These are phyloP conservation scores for Kuraishia hungarica DNA, from an alignment of 805 yeast species.

Conservation along the genomic window DNA sequence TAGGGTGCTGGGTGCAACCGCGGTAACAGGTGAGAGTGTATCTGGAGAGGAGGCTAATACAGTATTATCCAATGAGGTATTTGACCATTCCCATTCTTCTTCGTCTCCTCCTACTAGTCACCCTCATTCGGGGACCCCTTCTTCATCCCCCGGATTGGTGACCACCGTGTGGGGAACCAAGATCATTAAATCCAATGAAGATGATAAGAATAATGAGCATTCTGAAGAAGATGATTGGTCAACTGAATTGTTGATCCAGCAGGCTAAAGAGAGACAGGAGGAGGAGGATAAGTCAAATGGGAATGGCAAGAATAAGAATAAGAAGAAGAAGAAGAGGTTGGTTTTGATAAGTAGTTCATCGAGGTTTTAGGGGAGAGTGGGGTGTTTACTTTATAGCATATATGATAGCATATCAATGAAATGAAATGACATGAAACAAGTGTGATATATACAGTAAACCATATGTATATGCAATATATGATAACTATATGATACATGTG, in stretches of 20 bases:
- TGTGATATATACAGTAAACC: too few relatives aligned
- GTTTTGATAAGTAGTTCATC: background rate
- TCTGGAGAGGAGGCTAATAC: constrained; percentile 2
- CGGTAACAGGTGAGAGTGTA: constrained; percentile 6
- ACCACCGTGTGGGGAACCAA: constrained; percentile 77
- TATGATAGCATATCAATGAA: too few relatives aligned
- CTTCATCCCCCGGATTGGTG: constrained; percentile 10
- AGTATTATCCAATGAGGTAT: too few relatives aligned
- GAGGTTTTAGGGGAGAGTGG: background rate
- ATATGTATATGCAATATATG: too few relatives aligned
- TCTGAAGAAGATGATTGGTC: constrained; percentile 35
- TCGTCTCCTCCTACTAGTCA: too few relatives aligned
- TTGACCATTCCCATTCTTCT: too few relatives aligned
- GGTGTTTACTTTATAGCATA: too few relatives aligned
- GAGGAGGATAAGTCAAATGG: constrained; percentile 15
- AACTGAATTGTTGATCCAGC: constrained; percentile 38
- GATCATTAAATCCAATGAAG: constrained; percentile 32
- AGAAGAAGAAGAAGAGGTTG: constrained; percentile 40
- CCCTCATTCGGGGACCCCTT: too few relatives aligned
- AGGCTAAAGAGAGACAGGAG: constrained; percentile 39
- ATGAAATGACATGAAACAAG: too few relatives aligned
- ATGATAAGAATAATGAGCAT: constrained; percentile 32
- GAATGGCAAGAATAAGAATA: constrained; percentile 37
- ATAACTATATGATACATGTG: too few relatives aligned
- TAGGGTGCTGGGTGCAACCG: constrained; percentile 22